Conservation (phyloP, 2,329 filamentous ascomycete species). For the Epichloe amarillans region DNA sequence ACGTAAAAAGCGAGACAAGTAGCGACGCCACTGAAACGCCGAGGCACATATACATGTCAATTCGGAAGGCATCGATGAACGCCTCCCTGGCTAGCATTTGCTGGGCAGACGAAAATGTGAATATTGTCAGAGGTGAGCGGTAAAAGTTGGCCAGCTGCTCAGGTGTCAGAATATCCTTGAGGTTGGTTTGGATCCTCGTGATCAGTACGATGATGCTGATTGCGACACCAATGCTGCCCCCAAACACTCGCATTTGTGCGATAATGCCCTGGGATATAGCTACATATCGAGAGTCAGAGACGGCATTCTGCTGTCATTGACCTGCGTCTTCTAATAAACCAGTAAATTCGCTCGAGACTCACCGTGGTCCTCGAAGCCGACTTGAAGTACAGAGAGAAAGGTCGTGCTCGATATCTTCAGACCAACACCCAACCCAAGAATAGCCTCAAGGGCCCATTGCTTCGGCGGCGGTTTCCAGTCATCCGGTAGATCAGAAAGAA, state of each 20-base stretch:
- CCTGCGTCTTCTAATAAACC: background rate
- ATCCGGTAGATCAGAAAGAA: conserved; percentile 8
- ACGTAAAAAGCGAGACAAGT: conserved; percentile 8
- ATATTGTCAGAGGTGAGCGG: conserved; percentile 8
- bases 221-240: conserved; percentile 41
- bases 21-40: conserved; percentile 8
- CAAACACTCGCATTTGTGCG: conserved; percentile 36
- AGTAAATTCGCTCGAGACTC: background rate
- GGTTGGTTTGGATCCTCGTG: conserved; percentile 8
- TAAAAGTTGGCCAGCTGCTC: conserved; percentile 9
- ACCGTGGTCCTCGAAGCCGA: conserved; percentile 12
- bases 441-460: conserved; percentile 9
- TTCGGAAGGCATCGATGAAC: conserved; percentile 10
- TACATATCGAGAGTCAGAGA: conserved; percentile 11
- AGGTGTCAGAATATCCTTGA: conserved; percentile 7
- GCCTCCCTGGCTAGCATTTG: conserved; percentile 7
- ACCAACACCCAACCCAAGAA: conserved; percentile 10
- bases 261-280: conserved; percentile 39
- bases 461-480: conserved; percentile 3
- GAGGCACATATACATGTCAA: conserved; percentile 11
- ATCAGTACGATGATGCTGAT: conserved; percentile 34
- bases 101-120: conserved; percentile 6
- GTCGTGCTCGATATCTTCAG: conserved; percentile 11
- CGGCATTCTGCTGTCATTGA: background rate
- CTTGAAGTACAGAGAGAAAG: conserved; percentile 10